Percentiles rank a stretch among this genome's conserved stretches.
phyloP scores from a whole-genome alignment of 495 filamentous ascomycete species.

The Amniculicola lignicola region DNA sequence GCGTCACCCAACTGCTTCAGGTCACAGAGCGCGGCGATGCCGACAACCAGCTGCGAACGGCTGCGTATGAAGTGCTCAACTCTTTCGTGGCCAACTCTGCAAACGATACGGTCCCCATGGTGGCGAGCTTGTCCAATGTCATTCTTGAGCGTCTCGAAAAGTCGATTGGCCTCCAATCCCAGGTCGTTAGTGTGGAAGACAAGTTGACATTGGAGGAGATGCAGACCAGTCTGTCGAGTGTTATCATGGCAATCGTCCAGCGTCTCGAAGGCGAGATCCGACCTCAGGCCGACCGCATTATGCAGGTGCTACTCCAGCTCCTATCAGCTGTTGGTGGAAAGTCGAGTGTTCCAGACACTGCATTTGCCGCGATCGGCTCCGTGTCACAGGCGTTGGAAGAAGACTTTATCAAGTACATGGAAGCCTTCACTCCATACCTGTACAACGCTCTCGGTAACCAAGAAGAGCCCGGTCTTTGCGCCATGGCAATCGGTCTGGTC shows the following conservation, averaged over 20 bases:
- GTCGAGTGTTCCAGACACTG: conserved; percentile 89
- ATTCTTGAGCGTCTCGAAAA: conserved; percentile 86
- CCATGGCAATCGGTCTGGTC: conserved; percentile 95
- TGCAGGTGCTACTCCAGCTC: conserved; percentile 79
- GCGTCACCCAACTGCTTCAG: conserved; percentile 76
- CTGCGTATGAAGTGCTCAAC: conserved; percentile 96
- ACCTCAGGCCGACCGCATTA: conserved; percentile 89
- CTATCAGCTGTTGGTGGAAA: conserved; percentile 74
- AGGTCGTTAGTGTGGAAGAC: conserved; percentile 96
- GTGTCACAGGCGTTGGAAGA: conserved; percentile 85
- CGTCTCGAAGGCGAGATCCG: conserved; percentile 87
- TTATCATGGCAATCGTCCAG: conserved; percentile 85
- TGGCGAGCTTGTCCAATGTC: conserved; percentile 77
- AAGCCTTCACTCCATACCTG: conserved; percentile 82
- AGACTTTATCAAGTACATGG: conserved; percentile 95
- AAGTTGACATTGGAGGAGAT: conserved; percentile 92
- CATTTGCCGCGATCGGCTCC: conserved; percentile 85
- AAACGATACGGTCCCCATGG: conserved; percentile 73
- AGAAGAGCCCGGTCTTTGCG: conserved; percentile 87
- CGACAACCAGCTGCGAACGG: conserved; percentile 93
- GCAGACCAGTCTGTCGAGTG: conserved; percentile 90
- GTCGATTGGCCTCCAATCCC: conserved; percentile 83
- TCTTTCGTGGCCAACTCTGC: conserved; percentile 88
- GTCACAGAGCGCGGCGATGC: conserved; percentile 78
- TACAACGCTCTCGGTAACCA: conserved; percentile 92